Base-by-base conservation (phyloP, 768 basidiomycete genomes). In the Phaeotremella skinneri region DNA sequence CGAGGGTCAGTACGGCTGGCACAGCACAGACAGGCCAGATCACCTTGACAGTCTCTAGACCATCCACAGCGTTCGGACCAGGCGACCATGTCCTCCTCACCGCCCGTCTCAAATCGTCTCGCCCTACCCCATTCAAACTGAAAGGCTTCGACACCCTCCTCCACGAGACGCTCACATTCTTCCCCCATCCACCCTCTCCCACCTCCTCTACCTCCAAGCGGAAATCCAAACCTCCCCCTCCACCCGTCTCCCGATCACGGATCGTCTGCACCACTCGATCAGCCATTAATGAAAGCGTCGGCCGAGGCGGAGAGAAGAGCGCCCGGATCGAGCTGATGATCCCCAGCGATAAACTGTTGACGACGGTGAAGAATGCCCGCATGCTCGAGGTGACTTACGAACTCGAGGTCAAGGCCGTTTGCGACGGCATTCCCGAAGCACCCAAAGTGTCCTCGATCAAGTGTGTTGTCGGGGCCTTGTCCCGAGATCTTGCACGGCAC, bases 141-240 rank as follows among this genome's bases (percentile, higher is more conserved):
- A 87, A 89, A 34, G 87, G 88, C 4, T 91, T 90, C 71, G 90
- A 93, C 72, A 84, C 91, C 63, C 82, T 83, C 2, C 80, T 96
- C 31, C 84, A 83, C 64, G 91, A 96, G 74, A 82, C 85, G 3
- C 87, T 86, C 2, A 84, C 87, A 16, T 89, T 87, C 68, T 84
- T 84, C n/a, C 83, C 85, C 0, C 83, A 85, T 4, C 80, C 83
- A 0, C 83, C 83, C 55, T 32, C 30, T 4, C 23, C 48, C 72
- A 79, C 21, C 32, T 76, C 21, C 66, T 54, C 55, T 16, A 64
- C 61, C 43, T 51, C 58, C 31, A 82, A 78, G 21, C 82, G 82
- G 1, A 60, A 63, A 32, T 41, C 49, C 20, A 64, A 64, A 41
- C 21, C 30, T n/a, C 34, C 56, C 5, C 31, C 58, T 3, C 56